Evolutionary conservation across 176 grass and related monocot genomes (phyloP), one percentile per base, ranked within the genome.

Genomic region (Aegilops bicornis): DNA sequence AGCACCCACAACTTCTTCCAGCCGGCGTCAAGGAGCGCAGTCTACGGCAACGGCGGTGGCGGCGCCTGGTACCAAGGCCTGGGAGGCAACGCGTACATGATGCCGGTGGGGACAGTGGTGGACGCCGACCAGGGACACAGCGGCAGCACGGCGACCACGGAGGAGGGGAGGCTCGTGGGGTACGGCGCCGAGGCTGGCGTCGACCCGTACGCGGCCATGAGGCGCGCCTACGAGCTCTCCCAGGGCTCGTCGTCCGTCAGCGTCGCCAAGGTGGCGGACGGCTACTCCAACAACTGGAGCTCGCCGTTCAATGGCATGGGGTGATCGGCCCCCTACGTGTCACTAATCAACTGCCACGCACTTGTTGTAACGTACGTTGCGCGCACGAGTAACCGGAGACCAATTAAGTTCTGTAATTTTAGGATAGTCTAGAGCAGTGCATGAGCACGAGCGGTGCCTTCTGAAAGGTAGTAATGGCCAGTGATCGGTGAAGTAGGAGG

Each of bases 1-100:
- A 22, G 67, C 22, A 79, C 81, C 3, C 86, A 91, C 90, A 88
- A 91, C 86, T 91, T 91, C 82, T 91, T 91, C 86, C 90, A 86
- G 83, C 64, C 82, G 43, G 88, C 90, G 33, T 86, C 90, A 8
- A 88, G 82, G 73, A 82, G 86, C 2, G 42, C 86, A 2, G 72
- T 79, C 64, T 91, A 91, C 58, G 54, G 78, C 10, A 64, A 64
- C 4, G 76, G 68, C 22, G 67, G 50, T 19, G 50, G 20, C 25
- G 29, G 64, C 10, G 30, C 25, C 7, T 19, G 62, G 64, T 82
- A 91, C 82, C 86, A 91, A 42, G 82, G 86, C 52, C 52, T 91
- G 42, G 78, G 82, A 2, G 77, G 89, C 33, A 84, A 69, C 30
- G 23, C 72, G 19, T 91, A 79, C 90, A 40, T 88, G 72, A 86